Base-by-base conservation (phyloP, 352 stramenopile species). In the Phytophthora cryptogea region DNA sequence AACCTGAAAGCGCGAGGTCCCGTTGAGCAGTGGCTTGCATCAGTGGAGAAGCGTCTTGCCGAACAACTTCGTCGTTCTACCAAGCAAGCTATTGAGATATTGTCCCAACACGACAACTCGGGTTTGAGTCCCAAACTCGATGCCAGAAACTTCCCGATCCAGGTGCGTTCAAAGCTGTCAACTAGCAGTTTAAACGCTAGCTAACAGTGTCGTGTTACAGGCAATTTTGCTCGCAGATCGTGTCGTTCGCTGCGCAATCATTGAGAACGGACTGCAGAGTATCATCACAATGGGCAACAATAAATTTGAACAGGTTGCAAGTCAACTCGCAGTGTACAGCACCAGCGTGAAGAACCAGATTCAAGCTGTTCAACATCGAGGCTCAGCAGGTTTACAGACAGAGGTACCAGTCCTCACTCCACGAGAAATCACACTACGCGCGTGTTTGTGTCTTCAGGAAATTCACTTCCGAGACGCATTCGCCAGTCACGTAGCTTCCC, bases 1-100 rank as follows among this genome's bases (percentile, higher is more conserved):
- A 90, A 90, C 39, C 42, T 92, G 2, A 92, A 92, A 55, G 83
- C 81, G 8, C 68, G 83, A 23, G 83, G 83, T 0, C 78, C 80
- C 20, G 69, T 79, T 3, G 83, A 92, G 35, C 76, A 89, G 13
- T 92, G 83, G 83, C 66, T 92, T 1, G 61, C 63, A 31, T 61
- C 78, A 3, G 42, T 90, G 14, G 77, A 92, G 10, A 87, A 80
- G 17, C 70, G 83, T 2, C 61, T 92, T 1, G 55, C 63, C 1
- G 81, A 91, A 44, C 76, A 83, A 53, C 53, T 92, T 7, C 73
- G 79, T 0, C 79, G 83, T 35, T 58, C 46, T 8, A 86, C 79
- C 0, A 89, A 81, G 16, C 76, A 88, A 52, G 31, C 61, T 2
- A 53, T 83, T 3, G 59, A 53, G 6, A 33, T 78, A 2, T 30